Evolutionary conservation across 768 basidiomycete genomes (phyloP).

Genomic region (Amanita rimosa): DNA sequence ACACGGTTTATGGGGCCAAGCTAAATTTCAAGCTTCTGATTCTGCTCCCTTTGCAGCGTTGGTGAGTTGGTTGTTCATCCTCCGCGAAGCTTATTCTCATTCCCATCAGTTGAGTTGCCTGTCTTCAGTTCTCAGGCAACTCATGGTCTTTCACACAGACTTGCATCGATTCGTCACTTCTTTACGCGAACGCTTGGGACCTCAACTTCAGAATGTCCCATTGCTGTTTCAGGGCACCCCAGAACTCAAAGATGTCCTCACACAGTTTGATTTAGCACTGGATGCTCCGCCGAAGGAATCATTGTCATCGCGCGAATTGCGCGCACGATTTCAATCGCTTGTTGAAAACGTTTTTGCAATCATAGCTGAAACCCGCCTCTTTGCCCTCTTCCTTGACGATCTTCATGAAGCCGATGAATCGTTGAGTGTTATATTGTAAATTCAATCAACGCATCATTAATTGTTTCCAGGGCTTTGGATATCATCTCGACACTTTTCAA

Average conservation of each 20-base stretch:
- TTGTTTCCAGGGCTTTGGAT: slow-evolving; percentile 40
- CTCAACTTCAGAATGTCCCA: slow-evolving; percentile 58
- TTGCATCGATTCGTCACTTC: slow-evolving; percentile 53
- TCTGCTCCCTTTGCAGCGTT: slow-evolving; percentile 62
- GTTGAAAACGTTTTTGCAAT: slow-evolving; percentile 62
- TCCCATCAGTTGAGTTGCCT: slow-evolving; percentile 44
- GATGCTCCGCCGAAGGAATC: slow-evolving; percentile 38
- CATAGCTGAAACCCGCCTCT: slow-evolving; percentile 56
- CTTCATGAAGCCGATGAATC: slow-evolving; percentile 67
- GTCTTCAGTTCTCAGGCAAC: slow-evolving; percentile 59
- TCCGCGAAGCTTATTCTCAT: slow-evolving; percentile 4
- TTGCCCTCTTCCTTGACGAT: slow-evolving; percentile 66
- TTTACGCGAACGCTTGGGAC: slow-evolving; percentile 50
- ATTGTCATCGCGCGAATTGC: slow-evolving; percentile 46
- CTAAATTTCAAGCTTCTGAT: slow-evolving; percentile 56
- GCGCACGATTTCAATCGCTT: slow-evolving; percentile 59
- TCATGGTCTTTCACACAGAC: slow-evolving; percentile 66
- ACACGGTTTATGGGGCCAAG: slow-evolving; percentile 69
- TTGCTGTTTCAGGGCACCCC: slow-evolving; percentile 63
- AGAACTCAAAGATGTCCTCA: slow-evolving; percentile 53
- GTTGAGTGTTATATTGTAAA: slow-evolving; percentile 19
- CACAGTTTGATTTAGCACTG: slow-evolving; percentile 38
- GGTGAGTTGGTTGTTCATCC: slow-evolving; percentile 17
- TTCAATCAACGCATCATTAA: background rate
- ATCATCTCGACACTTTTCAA: slow-evolving; percentile 54